These are phyloP conservation scores for Hippophae rhamnoides DNA, from an alignment of 306 rosid species.

Conservation along the genomic window DNA sequence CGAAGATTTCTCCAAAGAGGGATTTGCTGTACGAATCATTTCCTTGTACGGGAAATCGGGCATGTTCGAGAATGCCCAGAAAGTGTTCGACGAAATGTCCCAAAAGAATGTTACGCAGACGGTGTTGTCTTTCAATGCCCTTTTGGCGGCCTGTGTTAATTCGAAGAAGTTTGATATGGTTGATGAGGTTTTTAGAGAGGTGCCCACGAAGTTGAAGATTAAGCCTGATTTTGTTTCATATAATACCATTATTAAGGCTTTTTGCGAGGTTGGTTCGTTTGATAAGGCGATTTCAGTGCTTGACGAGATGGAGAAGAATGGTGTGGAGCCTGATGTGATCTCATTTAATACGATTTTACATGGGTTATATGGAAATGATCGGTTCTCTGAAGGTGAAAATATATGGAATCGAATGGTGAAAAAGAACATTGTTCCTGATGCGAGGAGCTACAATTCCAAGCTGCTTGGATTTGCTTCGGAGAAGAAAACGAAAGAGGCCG, in stretches of 20 bases:
- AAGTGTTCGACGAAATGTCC: constrained; percentile 67
- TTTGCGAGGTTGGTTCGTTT: constrained; percentile 34
- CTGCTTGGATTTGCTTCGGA: constrained; percentile 49
- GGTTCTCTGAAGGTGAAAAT: constrained; percentile 49
- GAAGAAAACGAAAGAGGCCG: constrained; percentile 43
- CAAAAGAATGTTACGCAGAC: constrained; percentile 37
- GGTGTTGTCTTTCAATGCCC: constrained; percentile 51
- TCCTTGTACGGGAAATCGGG: constrained; percentile 40
- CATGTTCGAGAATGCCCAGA: constrained; percentile 46
- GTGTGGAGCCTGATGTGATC: constrained; percentile 39
- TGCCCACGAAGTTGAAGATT: constrained; percentile 33
- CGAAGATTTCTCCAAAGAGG: constrained; percentile 41
- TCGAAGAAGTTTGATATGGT: constrained; percentile 36
- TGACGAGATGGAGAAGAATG: constrained; percentile 45
- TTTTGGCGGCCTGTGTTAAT: constrained; percentile 53
- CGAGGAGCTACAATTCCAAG: constrained; percentile 48
- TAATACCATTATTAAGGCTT: constrained; percentile 53
- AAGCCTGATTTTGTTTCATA: constrained; percentile 59
- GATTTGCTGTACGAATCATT: constrained; percentile 52
- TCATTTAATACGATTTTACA: constrained; percentile 55
- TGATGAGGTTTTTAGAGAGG: constrained; percentile 29
- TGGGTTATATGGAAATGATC: constrained; percentile 32
- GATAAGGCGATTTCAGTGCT: constrained; percentile 37
- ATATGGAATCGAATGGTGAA: constrained; percentile 45
- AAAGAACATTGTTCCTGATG: constrained; percentile 35